These are phyloP conservation scores for Piromyces sp. DNA, from an alignment of 192 early-diverging fungal genomes.

Conservation along the genomic window DNA sequence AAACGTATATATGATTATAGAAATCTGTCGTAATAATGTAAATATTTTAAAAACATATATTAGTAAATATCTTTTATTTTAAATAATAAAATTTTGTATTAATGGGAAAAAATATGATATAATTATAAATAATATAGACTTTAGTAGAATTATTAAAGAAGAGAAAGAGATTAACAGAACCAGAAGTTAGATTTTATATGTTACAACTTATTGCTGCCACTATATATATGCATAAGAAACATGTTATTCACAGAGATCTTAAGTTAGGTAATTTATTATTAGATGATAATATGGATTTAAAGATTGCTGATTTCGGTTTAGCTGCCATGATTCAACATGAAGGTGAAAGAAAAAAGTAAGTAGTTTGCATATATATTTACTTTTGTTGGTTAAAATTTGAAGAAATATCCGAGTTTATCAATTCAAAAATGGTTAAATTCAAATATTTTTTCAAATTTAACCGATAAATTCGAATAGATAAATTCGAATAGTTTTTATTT, in stretches of 20 bases:
- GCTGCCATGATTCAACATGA: conserved; percentile 61
- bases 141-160: conserved; percentile 63
- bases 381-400: too few species aligned
- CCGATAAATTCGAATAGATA: too few species aligned
- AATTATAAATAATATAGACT: conserved; percentile 37
- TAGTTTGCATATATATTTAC: too few species aligned
- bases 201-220: conserved; percentile 62
- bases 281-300: conserved; percentile 58
- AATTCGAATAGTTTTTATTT: too few species aligned
- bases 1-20: conserved; percentile 77
- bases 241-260: conserved; percentile 84
- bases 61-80: too few species aligned
- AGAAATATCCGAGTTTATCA: too few species aligned
- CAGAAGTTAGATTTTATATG: conserved; percentile 78
- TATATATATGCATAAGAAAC: conserved; percentile 57
- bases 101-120: too few species aligned
- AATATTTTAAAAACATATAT: not conserved
- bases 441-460: too few species aligned
- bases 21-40: conserved; percentile 76
- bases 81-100: too few species aligned
- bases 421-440: too few species aligned
- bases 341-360: conserved; percentile 76
- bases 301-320: conserved; percentile 91
- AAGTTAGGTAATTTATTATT: conserved; percentile 91
- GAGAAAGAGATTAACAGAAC: conserved; percentile 64